Percentiles rank a stretch among this genome's conserved stretches.
phyloP scores from a whole-genome alignment of 768 basidiomycete species.

The Pleurotus citrinopileatus region DNA sequence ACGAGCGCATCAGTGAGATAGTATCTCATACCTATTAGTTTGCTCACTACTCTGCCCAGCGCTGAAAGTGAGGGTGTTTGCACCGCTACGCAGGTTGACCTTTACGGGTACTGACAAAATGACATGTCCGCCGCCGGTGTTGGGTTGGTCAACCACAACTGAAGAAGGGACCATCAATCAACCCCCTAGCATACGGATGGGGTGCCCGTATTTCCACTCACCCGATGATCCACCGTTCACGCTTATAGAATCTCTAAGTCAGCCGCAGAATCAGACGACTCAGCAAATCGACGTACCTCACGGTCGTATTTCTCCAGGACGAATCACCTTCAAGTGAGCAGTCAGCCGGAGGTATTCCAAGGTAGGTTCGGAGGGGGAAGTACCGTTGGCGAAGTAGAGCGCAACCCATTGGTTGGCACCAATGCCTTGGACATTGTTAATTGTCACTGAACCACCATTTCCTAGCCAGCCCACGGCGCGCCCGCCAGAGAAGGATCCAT shows the following conservation, averaged over 20 bases:
- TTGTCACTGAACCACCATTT: conserved; percentile 54
- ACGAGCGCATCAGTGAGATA: neutral
- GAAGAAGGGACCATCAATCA: conserved; percentile 4
- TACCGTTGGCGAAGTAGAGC: conserved; percentile 57
- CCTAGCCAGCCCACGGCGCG: conserved; percentile 55
- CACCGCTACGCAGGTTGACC: conserved; percentile 43
- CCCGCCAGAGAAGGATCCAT: conserved; percentile 50
- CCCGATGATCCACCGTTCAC: conserved; percentile 51
- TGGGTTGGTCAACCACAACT: conserved; percentile 53
- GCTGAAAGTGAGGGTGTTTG: conserved; percentile 50
- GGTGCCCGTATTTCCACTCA: neutral
- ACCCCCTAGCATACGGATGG: too few species aligned
- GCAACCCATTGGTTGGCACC: conserved; percentile 59
- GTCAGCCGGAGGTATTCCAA: neutral
- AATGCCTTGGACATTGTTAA: conserved; percentile 53
- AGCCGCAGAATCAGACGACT: neutral
- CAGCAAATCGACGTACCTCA: conserved; percentile 37
- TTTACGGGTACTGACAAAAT: conserved; percentile 56
- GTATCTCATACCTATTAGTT: neutral
- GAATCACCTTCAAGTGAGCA: conserved; percentile 38
- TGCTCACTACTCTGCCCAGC: conserved; percentile 48
- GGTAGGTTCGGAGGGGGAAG: neutral
- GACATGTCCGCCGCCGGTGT: conserved; percentile 52
- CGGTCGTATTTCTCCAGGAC: conserved; percentile 55
- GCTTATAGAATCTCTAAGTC: conserved; percentile 23